Evolutionary conservation across 2,329 filamentous ascomycete species (phyloP), one percentile per base, ranked within the genome.

Genomic region (Claviceps africana): DNA sequence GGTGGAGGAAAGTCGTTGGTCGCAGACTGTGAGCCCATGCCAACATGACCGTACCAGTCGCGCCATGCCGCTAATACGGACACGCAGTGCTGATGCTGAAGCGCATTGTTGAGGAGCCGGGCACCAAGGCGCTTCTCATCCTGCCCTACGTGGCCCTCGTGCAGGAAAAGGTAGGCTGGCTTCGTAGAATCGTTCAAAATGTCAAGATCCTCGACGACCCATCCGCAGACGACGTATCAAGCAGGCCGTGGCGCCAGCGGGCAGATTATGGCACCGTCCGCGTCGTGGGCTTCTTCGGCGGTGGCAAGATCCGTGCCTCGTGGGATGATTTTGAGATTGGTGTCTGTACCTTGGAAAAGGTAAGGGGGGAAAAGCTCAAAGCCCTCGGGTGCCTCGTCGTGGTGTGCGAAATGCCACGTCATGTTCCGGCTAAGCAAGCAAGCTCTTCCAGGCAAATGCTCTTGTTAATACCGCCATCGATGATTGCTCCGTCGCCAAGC

Each of bases 331-430:
- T 86, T 58, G 86, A 90, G 62, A 81, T 90, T 60, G 86, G 81
- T 1, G 78, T 89, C 42, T 89, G 86, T 67, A 89, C 86, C 1
- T 82, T 89, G 55, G 86, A 90, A 68, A 90, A 89, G 78, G 65
- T 65, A 54, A 35, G 59, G 42, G 35, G 59, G 42, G 35, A 37
- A 37, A 35, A 11, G 15, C 8, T 15, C 28, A 37, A 35, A 11
- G 15, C 8, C 15, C 28, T 25, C 8, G 9, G 33, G n/a, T 22
- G 9, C 10, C 15, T 17, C 4, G 45, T 33, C 21, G n/a, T 47
- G 45, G 9, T 35, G n/a, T 4, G 25, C 35, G 15, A 42, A 42
- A 19, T 30, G 21, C 13, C n/a, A 33, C 33, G 17, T 35, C 17
- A 46, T 22, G n/a, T 37, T 8, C 19, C 28, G 21, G 39, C 42